Evolutionary conservation across 2,329 filamentous ascomycete species (phyloP), one percentile per base, ranked within the genome.

Genomic region (Neofusicoccum sp.): DNA sequence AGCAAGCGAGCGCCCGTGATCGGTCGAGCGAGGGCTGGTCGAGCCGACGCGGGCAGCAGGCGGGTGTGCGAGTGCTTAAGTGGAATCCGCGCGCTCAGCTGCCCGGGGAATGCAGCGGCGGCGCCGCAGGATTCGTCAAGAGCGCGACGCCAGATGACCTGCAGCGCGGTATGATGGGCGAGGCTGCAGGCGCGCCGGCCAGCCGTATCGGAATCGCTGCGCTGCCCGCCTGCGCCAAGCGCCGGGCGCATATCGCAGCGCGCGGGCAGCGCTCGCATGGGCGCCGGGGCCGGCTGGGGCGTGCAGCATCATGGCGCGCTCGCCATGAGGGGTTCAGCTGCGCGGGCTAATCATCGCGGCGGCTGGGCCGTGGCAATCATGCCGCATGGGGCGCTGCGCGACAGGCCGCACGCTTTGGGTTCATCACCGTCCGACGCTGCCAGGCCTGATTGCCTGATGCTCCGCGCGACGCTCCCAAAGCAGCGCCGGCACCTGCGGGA

Each of bases 131-230:
- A 58, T 58, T 58, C 54, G 54, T 58, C 54, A 58, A 58, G 54
- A 45, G 22, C 39, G 54, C 54, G 54, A 58, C 54, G 54, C 54
- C 54, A 58, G 54, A 58, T 58, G 54, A 58, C 54, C 54, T 58
- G 54, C 54, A 58, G 54, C 39, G 54, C 54, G 54, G 54, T 45
- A 56, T 56, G 52, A 56, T 56, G 52, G 52, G 36, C 52, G 52
- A 56, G 52, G 52, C 52, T 56, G 52, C 52, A 56, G 52, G 52
- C 52, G 52, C 52, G 54, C 54, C 39, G 54, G 54, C 54, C 39
- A 45, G 54, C 54, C 54, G 54, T 58, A 58, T 58, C 54, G 54
- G 54, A 58, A 58, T 44, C 54, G 54, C 54, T 58, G 54, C 52
- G 39, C 52, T 56, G 37, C 37, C 52, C 34, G 29, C 49, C 49